Percentiles rank a stretch among this genome's conserved stretches.
Evolutionary conservation across 179 eudicot species (phyloP).

Genomic region (Pouteria campechiana): DNA sequence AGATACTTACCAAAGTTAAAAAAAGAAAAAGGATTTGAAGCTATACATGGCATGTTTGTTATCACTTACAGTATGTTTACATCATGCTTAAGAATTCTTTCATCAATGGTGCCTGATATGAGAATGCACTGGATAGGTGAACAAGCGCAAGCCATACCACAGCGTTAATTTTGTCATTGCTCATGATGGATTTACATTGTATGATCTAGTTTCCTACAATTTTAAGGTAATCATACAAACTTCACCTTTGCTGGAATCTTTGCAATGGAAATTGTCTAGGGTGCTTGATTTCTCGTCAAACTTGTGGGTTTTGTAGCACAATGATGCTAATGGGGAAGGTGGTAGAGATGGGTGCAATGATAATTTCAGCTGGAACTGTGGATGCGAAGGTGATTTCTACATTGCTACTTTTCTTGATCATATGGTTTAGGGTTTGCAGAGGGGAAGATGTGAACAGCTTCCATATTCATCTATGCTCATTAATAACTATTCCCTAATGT

Average conservation of each 20-base stretch:
- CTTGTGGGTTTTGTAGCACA: conserved; percentile 43
- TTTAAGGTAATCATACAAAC: conserved; percentile 40
- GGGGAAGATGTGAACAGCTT: background rate
- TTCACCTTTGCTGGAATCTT: background rate
- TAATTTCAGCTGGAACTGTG: conserved; percentile 97
- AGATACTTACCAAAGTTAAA: no score
- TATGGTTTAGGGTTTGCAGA: background rate
- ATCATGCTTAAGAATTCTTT: no score
- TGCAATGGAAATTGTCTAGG: background rate
- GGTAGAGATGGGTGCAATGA: conserved; percentile 98
- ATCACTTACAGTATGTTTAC: background rate
- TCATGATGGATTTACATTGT: conserved; percentile 95
- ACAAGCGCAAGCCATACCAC: conserved; percentile 89
- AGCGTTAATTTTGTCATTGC: conserved; percentile 90
- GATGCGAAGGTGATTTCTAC: conserved; percentile 56
- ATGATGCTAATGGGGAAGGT: conserved; percentile 86
- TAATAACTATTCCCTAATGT: no score
- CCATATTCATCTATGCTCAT: no score
- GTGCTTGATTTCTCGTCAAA: background rate
- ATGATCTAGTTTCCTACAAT: conserved; percentile 96
- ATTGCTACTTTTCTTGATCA: background rate
- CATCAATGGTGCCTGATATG: background rate
- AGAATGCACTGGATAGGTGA: conserved; percentile 39
- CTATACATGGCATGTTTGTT: background rate
- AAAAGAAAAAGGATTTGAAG: no score